Base-by-base conservation (phyloP, 768 basidiomycete species). In the Steccherinum ochraceum region DNA sequence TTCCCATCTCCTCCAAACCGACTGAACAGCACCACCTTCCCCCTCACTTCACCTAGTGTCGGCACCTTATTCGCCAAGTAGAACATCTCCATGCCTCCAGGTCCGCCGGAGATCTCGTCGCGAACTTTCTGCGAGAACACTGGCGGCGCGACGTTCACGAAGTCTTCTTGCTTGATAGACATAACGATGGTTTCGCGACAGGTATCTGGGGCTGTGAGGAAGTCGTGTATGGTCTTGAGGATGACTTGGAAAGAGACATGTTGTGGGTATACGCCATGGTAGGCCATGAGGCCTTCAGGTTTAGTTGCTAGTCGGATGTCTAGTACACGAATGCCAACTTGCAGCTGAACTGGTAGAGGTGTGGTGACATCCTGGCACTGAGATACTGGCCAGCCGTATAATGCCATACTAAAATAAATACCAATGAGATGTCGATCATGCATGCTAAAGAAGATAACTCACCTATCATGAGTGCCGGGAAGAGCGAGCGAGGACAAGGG, bases 101-200 rank as follows among this genome's bases (percentile, higher is more conserved):
- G 77, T 2, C 81, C 78, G 40, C 60, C 60, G 20, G 67, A 63
- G 21, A 95, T 85, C 49, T 83, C 86, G 40, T 80, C 69, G 27
- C 76, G 78, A 7, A 93, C 86, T 10, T 83, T 66, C 24, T 65
- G 57, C 2, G 88, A 87, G 65, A 94, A 93, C 4, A 69, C 51
- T 1, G 65, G 56, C 0, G 71, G 62, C 3, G 78, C 69, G 0
- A 75, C 73, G 18, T 58, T 65, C 4, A 72, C 62, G 51, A 72
- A 80, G 56, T 90, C 86, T 64, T 97, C 93, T 62, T 94, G 88
- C 66, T 95, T 94, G 62, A 97, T 78, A 13, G 85, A 93, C 72
- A 94, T 81, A 24, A 96, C 78, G 27, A 96, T 64, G 0, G 87
- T 87, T 65, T 95, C 93, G 24, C 71, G 74, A 7, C 69, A 72